Percentiles rank a stretch among this genome's conserved stretches.
phyloP scores from a whole-genome alignment of 2,329 filamentous ascomycete genomes.

The Aspergillus sojae region DNA sequence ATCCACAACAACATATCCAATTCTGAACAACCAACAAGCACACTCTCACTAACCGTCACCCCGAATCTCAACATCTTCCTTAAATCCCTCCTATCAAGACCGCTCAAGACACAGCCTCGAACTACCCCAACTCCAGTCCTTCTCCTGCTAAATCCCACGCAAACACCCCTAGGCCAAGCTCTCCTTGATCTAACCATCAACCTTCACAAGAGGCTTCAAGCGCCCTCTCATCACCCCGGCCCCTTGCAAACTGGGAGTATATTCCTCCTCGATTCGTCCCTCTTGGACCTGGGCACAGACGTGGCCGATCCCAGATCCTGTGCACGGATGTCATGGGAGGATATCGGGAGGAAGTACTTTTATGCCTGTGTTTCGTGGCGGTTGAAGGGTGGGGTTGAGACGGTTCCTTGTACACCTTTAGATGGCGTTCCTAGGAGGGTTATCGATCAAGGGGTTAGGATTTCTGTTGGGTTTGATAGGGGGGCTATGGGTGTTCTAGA shows the following conservation, averaged over 20 bases:
- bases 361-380: constrained; percentile 39
- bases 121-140: constrained; percentile 24
- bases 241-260: constrained; percentile 29
- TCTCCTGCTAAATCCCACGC: constrained; percentile 27
- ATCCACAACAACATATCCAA: neutral
- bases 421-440: neutral
- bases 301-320: constrained; percentile 26
- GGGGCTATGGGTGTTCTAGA: constrained; percentile 23
- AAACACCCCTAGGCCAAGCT: constrained; percentile 23
- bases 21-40: no score
- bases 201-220: constrained; percentile 16
- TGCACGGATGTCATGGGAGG: constrained; percentile 31
- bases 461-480: constrained; percentile 32
- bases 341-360: constrained; percentile 31
- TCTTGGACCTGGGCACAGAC: constrained; percentile 21
- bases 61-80: neutral
- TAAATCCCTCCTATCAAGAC: constrained; percentile 9
- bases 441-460: neutral
- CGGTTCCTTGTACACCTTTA: constrained; percentile 8
- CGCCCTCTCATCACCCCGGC: neutral
- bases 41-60: neutral
- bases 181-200: constrained; percentile 27
- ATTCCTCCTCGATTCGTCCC: constrained; percentile 34
- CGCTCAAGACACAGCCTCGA: neutral
- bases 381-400: neutral